A percentile compares a stretch with the other conserved stretches of the same genome.
phyloP scores from a whole-genome alignment of 78 protist species.

The Acrasis kona region DNA sequence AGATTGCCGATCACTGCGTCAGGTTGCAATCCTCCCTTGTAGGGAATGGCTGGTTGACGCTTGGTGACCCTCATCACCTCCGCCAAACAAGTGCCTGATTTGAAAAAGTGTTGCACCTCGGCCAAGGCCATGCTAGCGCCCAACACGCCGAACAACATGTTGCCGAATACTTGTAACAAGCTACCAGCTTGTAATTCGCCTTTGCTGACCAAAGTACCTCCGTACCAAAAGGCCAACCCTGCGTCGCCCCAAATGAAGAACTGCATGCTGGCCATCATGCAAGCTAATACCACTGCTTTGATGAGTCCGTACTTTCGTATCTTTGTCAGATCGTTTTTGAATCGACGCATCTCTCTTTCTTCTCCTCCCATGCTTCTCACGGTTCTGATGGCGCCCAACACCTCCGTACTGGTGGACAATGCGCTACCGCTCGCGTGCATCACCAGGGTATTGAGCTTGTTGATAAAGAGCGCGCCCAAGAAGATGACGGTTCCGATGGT shows the following conservation, averaged over 20 bases:
- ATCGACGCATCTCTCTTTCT: not conserved
- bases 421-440: not conserved
- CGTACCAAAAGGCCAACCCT: not conserved
- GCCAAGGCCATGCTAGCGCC: not conserved
- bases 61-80: not conserved
- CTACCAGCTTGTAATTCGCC: not conserved
- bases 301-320: not conserved
- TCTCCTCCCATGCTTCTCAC: constrained; percentile 47
- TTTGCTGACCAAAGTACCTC: not conserved
- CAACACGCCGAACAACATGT: not conserved
- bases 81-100: not conserved
- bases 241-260: not conserved
- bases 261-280: not conserved
- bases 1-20: constrained; percentile 28
- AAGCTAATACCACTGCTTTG: not conserved
- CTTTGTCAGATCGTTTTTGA: not conserved
- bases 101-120: not conserved
- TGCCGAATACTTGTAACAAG: not conserved
- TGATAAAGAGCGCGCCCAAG: not conserved
- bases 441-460: constrained; percentile 33
- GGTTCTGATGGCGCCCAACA: constrained; percentile 43
- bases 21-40: not conserved
- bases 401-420: constrained; percentile 6
- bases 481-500: not conserved
- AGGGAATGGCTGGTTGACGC: not conserved